Base-by-base conservation (phyloP, 1,284 basidiomycete species). In the Cutaneotrichosporon cavernicola region DNA sequence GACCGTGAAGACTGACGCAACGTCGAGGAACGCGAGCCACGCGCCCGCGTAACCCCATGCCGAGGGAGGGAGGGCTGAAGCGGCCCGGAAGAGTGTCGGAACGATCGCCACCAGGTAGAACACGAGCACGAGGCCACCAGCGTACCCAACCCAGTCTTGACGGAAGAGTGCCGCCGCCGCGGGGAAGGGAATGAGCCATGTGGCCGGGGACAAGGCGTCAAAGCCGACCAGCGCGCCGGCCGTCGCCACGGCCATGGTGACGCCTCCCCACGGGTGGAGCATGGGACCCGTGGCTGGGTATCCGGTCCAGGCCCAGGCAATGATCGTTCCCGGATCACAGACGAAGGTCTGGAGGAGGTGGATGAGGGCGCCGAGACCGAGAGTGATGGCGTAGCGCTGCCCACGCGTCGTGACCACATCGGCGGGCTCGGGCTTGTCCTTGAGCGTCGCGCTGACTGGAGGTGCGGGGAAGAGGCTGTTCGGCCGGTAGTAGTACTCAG, bases 281-380 rank as follows among this genome's bases (percentile, higher is more conserved):
- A 88, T 79, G 0, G 92, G 92, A 0, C 91, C 91, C 50, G 81
- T 85, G 65, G 85, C 73, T 0, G 94, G 91, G 71, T 89, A 96
- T 2, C 94, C 94, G 0, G 90, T 90, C 92, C 92, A 97, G 0
- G 90, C 88, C 90, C 91, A 96, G 2, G 91, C 88, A 66, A 96
- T 86, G 61, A 95, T 84, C 0, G 92, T 94, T 65, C 89, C 90
- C 0, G 88, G 82, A 70, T 97, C 93, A 7, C 88, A 87, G 50
- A 92, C 82, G 63, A 92, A 84, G 40, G 87, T 89, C 73, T 96
- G 91, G 0, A 95, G 72, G 14, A 87, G 85, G 81, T 91, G 93
- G 18, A 94, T 80, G 36, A 92, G 81, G 43, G 86, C 84, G 3
- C 91, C 92, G 6, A 94, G 81, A 0, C 90, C 87, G 38, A 90